A percentile compares a stretch with the other conserved stretches of the same genome.
phyloP scores from a whole-genome alignment of 768 basidiomycete genomes.

The Mycena floridula region DNA sequence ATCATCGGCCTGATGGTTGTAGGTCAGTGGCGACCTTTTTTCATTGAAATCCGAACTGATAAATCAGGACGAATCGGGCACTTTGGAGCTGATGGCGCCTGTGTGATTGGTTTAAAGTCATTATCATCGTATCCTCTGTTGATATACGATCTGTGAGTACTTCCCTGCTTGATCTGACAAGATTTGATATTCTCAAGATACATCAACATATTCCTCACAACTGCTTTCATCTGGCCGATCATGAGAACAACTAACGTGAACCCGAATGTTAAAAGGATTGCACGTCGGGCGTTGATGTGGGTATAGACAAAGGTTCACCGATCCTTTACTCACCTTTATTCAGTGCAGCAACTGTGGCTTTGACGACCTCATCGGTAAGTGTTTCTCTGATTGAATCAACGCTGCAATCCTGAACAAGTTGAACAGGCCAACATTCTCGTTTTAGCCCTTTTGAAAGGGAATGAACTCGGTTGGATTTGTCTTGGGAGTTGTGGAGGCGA shows the following conservation, averaged over 20 bases:
- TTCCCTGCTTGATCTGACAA: background rate
- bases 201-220: constrained; percentile 32
- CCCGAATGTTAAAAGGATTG: constrained; percentile 27
- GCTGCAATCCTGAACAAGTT: constrained; percentile 16
- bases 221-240: constrained; percentile 43
- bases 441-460: constrained; percentile 38
- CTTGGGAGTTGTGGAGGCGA: constrained; percentile 12
- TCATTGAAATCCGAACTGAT: background rate
- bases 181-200: constrained; percentile 10
- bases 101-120: constrained; percentile 41
- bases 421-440: constrained; percentile 39
- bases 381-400: background rate
- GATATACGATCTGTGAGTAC: constrained; percentile 39
- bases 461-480: constrained; percentile 43
- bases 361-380: constrained; percentile 40
- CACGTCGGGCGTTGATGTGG: constrained; percentile 36
- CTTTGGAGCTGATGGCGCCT: constrained; percentile 27
- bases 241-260: constrained; percentile 26
- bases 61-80: constrained; percentile 28
- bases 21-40: constrained; percentile 20
- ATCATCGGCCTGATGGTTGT: constrained; percentile 32
- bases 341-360: constrained; percentile 39
- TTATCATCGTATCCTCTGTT: constrained; percentile 38
- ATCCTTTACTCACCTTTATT: background rate
- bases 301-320: constrained; percentile 7